A percentile compares a stretch with the other conserved stretches of the same genome.
phyloP scores from a whole-genome alignment of 345 rosid species.

The Citrus sinensis region DNA sequence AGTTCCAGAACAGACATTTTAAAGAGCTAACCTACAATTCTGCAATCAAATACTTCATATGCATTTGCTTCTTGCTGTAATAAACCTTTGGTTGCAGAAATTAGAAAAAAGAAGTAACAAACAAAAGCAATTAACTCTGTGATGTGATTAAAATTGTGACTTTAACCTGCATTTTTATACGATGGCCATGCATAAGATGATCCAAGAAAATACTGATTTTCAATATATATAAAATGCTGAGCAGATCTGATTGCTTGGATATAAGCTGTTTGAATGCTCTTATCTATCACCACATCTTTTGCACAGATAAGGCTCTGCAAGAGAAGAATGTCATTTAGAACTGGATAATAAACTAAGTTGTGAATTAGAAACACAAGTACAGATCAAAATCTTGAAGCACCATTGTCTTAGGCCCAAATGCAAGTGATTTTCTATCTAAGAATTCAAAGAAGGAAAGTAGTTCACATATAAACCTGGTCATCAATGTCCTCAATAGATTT shows the following conservation, averaged over 20 bases:
- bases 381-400: neutral
- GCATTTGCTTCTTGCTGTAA: neutral
- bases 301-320: conserved; percentile 74
- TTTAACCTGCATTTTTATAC: conserved; percentile 76
- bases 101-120: neutral
- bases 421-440: neutral
- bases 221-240: conserved; percentile 89
- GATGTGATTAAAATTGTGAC: conserved; percentile 1
- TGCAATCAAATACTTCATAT: neutral
- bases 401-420: neutral
- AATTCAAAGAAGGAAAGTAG: conserved; percentile 5
- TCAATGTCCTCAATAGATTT: conserved; percentile 37
- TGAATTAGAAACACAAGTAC: neutral
- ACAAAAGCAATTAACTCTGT: neutral
- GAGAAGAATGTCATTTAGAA: conserved; percentile 11
- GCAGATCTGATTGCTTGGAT: conserved; percentile 98
- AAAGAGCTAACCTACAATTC: neutral
- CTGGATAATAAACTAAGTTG: neutral
- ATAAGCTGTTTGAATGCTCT: conserved; percentile 93
- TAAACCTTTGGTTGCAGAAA: neutral
- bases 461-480: conserved; percentile 43
- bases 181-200: conserved; percentile 97
- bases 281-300: conserved; percentile 72
- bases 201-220: conserved; percentile 97
- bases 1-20: neutral